Evolutionary conservation across 83 land plant genomes (phyloP), one percentile per base, ranked within the genome.

Genomic region (Picea abies): DNA sequence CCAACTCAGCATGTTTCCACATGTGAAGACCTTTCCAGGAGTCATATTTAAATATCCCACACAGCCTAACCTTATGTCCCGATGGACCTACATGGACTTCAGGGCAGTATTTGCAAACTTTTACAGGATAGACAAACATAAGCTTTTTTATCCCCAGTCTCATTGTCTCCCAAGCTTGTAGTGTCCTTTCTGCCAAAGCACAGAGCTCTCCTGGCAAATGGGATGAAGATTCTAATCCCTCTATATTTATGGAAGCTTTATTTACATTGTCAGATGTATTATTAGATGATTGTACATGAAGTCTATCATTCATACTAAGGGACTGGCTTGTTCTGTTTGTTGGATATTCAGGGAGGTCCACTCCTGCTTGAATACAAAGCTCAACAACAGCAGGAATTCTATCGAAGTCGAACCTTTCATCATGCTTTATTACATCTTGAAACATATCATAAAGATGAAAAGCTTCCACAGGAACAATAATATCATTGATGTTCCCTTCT

Each of bases 351-450:
- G 90, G 80, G n/a, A 86, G 58, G 67, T 91, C 89, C 60, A 88
- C 98, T 41, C 99, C 99, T 32, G 99, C 99, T 80, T 97, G 98
- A 76, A 83, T 88, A 83, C 99, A 97, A 52, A 97, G 94, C 85
- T 97, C 98, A 12, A 92, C 82, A 26, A 96, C 83, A 39, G 97
- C 97, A 39, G 97, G 95, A 47, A 97, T 81, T 25, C 97, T 90
- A 16, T 88, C 89, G 76, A 89, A 84, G 49, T 92, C 90, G 83
- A 92, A 94, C 71, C 98, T 85, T 37, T 92, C 84, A 19, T 93
- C 86, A 83, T 97, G 99, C 26, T 76, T 85, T 20, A 94, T 92
- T 19, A 85, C 83, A 72, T 63, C 80, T 66, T 88, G 93, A 77
- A 88, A 83, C 93, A 92, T 94, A 44, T 86, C 86, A 11, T 70